Evolutionary conservation across 441 rosid species (phyloP).

Genomic region (Aleurites moluccanus): DNA sequence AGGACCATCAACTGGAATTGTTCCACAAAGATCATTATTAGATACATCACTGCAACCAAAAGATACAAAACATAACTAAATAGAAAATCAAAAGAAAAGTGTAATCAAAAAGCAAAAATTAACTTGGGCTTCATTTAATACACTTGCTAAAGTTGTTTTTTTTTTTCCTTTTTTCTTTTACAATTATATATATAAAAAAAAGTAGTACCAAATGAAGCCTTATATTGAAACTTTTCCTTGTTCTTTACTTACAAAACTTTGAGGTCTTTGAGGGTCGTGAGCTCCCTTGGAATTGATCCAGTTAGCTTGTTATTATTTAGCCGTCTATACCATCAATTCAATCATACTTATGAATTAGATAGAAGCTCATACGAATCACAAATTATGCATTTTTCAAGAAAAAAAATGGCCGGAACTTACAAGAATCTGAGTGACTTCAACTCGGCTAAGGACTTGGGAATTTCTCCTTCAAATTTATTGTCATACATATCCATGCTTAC

Average conservation of each 20-base stretch:
- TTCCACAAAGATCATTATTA: constrained; percentile 70
- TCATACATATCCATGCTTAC: constrained; percentile 64
- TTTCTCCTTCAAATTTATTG: constrained; percentile 54
- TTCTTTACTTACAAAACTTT: constrained; percentile 51
- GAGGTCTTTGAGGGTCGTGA: constrained; percentile 50
- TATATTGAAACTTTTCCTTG: not conserved
- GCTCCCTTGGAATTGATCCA: constrained; percentile 66
- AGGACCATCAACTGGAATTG: constrained; percentile 76
- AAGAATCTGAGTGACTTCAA: constrained; percentile 68
- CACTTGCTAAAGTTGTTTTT: not conserved
- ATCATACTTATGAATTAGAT: constrained; percentile 11
- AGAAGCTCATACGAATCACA: not conserved
- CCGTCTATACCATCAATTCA: constrained; percentile 40
- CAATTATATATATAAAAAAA: too few species aligned
- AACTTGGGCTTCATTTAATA: not conserved
- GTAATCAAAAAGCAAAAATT: not conserved
- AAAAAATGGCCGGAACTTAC: constrained; percentile 37
- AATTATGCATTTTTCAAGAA: not conserved
- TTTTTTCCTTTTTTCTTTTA: too few species aligned
- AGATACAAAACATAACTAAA: constrained; percentile 8
- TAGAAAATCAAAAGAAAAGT: not conserved
- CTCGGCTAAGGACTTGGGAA: constrained; percentile 61
- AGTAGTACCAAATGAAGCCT: not conserved
- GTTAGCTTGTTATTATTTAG: constrained; percentile 65
- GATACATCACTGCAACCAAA: constrained; percentile 60